Base-by-base conservation (phyloP, 1,139 yeast genomes). In the Taphrina communis region DNA sequence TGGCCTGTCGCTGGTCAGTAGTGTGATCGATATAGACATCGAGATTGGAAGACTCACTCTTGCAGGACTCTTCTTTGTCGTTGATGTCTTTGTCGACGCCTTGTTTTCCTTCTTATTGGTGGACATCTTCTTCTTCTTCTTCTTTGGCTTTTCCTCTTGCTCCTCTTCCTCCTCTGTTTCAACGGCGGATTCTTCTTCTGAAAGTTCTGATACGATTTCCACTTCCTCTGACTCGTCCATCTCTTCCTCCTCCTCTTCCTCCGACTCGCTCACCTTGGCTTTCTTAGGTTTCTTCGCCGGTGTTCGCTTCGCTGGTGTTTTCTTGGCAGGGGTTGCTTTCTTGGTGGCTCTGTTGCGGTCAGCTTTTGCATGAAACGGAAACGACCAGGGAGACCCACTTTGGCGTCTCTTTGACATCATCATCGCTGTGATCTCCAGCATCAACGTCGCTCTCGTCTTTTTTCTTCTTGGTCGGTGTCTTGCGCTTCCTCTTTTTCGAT, bases 311-410 rank as follows among this genome's bases (percentile, higher is more conserved):
- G 19, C 36, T 39, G 72, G 35, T 17, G 60, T 61, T 19, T 72
- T 68, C 59, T 73, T 75, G n/a, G 72, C 71, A 2, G 31, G 31
- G 31, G 31, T 25, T 25, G 31, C 31, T 25, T 25, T 25, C 31
- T 25, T 25, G 4, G 31, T 25, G 31, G 31, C 31, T 25, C 31
- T 25, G n/a, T 51, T 51, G 38, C 56, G 4, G 14, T 31, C 38
- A 31, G 41, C 44, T 53, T 58, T 31, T 21, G 4, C 51, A 12
- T 56, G 14, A 2, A 42, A 6, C 1, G 60, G 25, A 7, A 42
- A 2, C 60, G n/a, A 14, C 42, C 3, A 9, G 14, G 14, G 7
- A 6, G 9, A 44, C 48, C 19, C 12, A 50, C 53, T 31, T 25
- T 50, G 53, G 35, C 35, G 46, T 48, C n/a, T 41, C 31, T 42